These are phyloP conservation scores for Penicillium sp. DNA, from an alignment of 2,329 filamentous ascomycete species.

Conservation along the genomic window DNA sequence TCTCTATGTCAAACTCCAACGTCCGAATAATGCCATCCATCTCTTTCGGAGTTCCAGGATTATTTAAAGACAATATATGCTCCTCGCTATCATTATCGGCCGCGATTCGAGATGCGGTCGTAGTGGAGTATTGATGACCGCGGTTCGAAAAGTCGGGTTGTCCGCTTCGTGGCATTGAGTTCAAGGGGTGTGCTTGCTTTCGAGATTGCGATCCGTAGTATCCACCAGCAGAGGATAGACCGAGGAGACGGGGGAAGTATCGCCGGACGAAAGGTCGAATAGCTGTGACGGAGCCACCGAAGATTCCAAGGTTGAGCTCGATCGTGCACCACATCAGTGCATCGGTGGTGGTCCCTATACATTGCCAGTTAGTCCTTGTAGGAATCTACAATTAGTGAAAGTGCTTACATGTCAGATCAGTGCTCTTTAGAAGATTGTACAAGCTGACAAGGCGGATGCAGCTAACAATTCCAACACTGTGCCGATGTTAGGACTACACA, in stretches of 20 bases:
- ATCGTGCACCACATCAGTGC: conserved; percentile 30
- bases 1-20: conserved; percentile 28
- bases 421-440: conserved; percentile 22
- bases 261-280: conserved; percentile 29
- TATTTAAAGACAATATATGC: conserved; percentile 18
- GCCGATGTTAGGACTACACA: not conserved
- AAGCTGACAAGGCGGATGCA: conserved; percentile 28
- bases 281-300: conserved; percentile 30
- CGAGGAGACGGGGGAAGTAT: conserved; percentile 29
- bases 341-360: conserved; percentile 22
- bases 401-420: conserved; percentile 27
- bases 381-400: not conserved
- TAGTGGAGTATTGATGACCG: conserved; percentile 23
- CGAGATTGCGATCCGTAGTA: conserved; percentile 16
- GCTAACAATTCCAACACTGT: conserved; percentile 31
- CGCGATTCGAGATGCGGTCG: conserved; percentile 8
- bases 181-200: conserved; percentile 23
- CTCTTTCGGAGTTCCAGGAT: conserved; percentile 1
- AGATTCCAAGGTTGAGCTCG: conserved; percentile 31
- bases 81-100: conserved; percentile 26
- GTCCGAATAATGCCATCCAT: conserved; percentile 27
- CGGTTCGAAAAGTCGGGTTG: conserved; percentile 20
- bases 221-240: conserved; percentile 17
- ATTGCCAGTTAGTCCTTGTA: not conserved
- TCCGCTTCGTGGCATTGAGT: conserved; percentile 21